Percentiles rank a stretch among this genome's conserved stretches.
Conservation (phyloP, 306 rosid genomes). For the Mucuna pruriens region DNA sequence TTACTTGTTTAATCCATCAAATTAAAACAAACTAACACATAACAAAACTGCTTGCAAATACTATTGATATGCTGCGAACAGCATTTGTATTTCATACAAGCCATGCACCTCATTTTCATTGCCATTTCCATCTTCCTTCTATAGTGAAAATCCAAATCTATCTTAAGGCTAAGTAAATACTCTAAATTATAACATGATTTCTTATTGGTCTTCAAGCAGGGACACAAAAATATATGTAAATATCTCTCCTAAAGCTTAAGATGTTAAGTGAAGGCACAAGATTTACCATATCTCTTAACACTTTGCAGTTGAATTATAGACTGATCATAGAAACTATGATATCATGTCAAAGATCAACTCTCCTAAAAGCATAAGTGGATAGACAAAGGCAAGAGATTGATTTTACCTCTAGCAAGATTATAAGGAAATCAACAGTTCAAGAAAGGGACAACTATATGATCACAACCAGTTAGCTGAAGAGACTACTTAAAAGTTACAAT, state of each 20-base stretch:
- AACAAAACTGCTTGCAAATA: background rate
- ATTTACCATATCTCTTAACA: background rate
- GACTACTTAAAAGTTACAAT: background rate
- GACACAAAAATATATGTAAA: background rate
- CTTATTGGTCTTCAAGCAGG: background rate
- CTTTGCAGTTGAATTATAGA: background rate
- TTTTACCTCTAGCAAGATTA: background rate
- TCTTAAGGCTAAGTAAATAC: background rate
- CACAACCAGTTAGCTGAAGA: background rate
- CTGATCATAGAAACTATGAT: background rate
- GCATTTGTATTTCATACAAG: background rate
- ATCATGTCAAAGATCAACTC: background rate
- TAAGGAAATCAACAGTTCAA: background rate
- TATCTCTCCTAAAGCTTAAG: background rate
- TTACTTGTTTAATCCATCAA: background rate
- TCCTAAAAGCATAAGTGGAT: background rate
- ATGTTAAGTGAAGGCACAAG: background rate
- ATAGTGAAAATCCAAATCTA: background rate
- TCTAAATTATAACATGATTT: background rate
- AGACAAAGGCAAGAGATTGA: background rate
- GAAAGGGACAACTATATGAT: background rate
- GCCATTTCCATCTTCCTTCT: background rate
- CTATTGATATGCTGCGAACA: background rate
- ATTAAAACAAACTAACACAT: background rate
- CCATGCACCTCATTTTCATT: background rate